A percentile compares a stretch with the other conserved stretches of the same genome.
Evolutionary conservation across 768 basidiomycete genomes (phyloP).

Genomic region (Mycena metata): DNA sequence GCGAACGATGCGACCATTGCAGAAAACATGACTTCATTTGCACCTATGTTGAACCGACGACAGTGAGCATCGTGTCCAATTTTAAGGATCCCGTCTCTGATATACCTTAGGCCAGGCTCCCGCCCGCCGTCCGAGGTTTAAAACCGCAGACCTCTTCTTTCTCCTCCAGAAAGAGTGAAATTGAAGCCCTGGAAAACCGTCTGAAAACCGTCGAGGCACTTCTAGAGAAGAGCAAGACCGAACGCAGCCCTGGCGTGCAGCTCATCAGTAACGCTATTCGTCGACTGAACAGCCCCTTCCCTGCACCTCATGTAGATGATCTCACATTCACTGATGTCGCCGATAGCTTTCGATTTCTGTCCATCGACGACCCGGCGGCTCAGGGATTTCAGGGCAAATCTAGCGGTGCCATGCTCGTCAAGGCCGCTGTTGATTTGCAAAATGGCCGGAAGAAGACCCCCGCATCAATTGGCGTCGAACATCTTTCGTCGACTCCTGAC

Average conservation of each 20-base stretch:
- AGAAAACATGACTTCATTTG: background rate
- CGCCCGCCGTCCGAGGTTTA: too few relatives aligned
- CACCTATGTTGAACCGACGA: conserved; percentile 2
- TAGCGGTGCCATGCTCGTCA: conserved; percentile 48
- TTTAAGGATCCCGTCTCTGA: background rate
- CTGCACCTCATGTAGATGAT: conserved; percentile 23
- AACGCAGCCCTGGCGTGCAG: background rate
- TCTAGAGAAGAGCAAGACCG: background rate
- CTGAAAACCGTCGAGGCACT: conserved; percentile 29
- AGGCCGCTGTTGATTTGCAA: conserved; percentile 51
- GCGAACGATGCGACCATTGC: background rate
- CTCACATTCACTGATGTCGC: conserved; percentile 21
- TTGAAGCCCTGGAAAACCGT: conserved; percentile 27
- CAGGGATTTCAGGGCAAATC: conserved; percentile 47
- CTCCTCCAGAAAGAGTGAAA: background rate
- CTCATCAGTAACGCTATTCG: conserved; percentile 18
- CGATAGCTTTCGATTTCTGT: conserved; percentile 19
- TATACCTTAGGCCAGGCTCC: too few relatives aligned
- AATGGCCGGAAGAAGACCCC: too few relatives aligned
- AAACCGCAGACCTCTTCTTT: too few relatives aligned
- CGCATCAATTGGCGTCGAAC: too few relatives aligned
- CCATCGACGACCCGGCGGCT: conserved; percentile 31
- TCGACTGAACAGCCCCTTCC: conserved; percentile 15
- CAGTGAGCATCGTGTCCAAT: background rate
- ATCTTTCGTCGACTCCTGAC: too few relatives aligned